Percentiles rank a stretch among this genome's conserved stretches.
Conservation (phyloP, 2,329 filamentous ascomycete genomes). For the Ophiocordyceps polyrhachis-furcata region DNA sequence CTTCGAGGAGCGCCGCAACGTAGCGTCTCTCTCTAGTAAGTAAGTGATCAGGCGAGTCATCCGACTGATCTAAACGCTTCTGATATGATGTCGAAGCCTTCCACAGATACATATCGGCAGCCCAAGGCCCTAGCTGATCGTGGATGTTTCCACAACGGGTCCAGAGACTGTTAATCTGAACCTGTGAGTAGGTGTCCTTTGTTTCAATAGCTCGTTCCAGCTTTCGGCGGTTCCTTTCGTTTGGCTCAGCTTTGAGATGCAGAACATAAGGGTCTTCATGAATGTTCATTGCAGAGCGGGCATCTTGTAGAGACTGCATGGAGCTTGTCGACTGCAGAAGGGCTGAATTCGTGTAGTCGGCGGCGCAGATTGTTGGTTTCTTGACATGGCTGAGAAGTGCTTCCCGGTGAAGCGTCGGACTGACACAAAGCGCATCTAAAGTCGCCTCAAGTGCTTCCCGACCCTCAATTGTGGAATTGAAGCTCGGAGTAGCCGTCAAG, state of each 20-base stretch:
- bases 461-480: slow-evolving; percentile 33
- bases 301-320: slow-evolving; percentile 25
- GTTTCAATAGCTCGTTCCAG: slow-evolving; percentile 21
- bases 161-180: slow-evolving; percentile 36
- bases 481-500: slow-evolving; percentile 62
- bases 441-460: slow-evolving; percentile 48
- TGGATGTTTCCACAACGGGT: slow-evolving; percentile 30
- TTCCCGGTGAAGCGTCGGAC: slow-evolving; percentile 47
- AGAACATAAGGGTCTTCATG: slow-evolving; percentile 40
- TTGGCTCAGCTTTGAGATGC: slow-evolving; percentile 22
- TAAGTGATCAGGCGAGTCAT: slow-evolving; percentile 19
- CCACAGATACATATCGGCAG: slow-evolving; percentile 45
- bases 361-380: slow-evolving; percentile 34
- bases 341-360: background rate
- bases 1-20: slow-evolving; percentile 25
- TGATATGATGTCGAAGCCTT: slow-evolving; percentile 22
- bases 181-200: slow-evolving; percentile 30
- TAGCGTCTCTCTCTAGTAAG: slow-evolving; percentile 35
- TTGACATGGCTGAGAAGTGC: slow-evolving; percentile 54
- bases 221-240: slow-evolving; percentile 18
- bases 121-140: slow-evolving; percentile 46
- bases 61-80: slow-evolving; percentile 5
- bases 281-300: slow-evolving; percentile 31
- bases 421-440: slow-evolving; percentile 49
- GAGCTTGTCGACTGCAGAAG: slow-evolving; percentile 8